Evolutionary conservation across 2,329 filamentous ascomycete species (phyloP).

Genomic region (Chaetomiaceae sp.): DNA sequence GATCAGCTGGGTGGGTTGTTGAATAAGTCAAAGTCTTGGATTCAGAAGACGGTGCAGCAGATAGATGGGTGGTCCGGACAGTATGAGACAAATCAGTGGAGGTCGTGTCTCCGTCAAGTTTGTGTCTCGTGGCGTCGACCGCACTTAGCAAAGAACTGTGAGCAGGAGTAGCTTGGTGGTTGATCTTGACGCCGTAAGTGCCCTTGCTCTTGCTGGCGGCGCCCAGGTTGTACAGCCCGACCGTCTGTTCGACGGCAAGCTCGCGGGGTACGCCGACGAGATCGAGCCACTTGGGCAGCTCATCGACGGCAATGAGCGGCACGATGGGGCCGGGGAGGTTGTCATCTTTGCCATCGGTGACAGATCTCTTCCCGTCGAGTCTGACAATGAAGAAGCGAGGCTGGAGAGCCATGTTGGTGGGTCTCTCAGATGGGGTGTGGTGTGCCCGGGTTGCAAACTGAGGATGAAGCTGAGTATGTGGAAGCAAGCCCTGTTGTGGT

Average conservation of each 20-base stretch:
- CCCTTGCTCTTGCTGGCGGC: slow-evolving; percentile 20
- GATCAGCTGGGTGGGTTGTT: slow-evolving; percentile 10
- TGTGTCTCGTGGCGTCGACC: background rate
- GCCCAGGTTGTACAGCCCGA: slow-evolving; percentile 36
- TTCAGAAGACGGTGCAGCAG: background rate
- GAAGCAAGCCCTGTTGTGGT: background rate
- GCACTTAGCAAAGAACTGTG: background rate
- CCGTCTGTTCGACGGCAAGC: slow-evolving; percentile 33
- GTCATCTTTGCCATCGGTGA: slow-evolving; percentile 23
- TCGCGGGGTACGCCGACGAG: slow-evolving; percentile 39
- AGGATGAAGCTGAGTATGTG: no score
- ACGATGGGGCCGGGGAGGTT: slow-evolving; percentile 35
- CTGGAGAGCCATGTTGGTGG: slow-evolving; percentile 20
- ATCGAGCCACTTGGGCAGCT: slow-evolving; percentile 43
- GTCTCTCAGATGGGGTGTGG: background rate
- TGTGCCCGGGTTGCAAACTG: background rate
- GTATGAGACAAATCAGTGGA: background rate
- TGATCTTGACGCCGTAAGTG: slow-evolving; percentile 26
- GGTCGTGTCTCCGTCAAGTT: background rate
- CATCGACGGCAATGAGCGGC: slow-evolving; percentile 48
- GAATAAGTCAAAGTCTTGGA: background rate
- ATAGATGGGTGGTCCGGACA: no score
- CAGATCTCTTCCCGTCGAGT: slow-evolving; percentile 28
- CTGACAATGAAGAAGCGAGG: slow-evolving; percentile 41
- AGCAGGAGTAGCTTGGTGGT: background rate